Evolutionary conservation across 176 grass and related monocot species (phyloP).

Genomic region (Elaeis guineensis): DNA sequence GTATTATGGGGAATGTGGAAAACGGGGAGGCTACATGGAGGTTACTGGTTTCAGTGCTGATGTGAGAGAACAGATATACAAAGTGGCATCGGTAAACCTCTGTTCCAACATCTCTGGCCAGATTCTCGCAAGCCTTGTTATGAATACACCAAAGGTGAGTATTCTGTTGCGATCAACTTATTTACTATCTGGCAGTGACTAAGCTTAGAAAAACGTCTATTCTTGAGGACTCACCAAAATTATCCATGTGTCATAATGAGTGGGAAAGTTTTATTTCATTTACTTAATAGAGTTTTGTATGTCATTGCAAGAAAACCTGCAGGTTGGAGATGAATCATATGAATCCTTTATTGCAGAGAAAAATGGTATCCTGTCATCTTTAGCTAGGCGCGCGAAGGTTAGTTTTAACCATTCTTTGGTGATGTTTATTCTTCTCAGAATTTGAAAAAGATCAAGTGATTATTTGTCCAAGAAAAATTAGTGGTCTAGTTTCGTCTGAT

Average conservation of each 20-base stretch:
- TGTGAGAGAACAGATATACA: conserved; percentile 98
- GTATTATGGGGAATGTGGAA: conserved; percentile 97
- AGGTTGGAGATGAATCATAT: conserved; percentile 92
- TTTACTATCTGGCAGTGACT: too few species aligned
- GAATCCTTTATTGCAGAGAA: conserved; percentile 72
- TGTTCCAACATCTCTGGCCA: conserved; percentile 90
- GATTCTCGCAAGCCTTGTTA: conserved; percentile 89
- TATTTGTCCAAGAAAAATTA: too few species aligned
- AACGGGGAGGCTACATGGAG: conserved; percentile 98
- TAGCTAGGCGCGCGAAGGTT: conserved; percentile 83
- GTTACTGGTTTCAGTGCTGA: conserved; percentile 80
- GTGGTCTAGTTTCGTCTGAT: too few species aligned
- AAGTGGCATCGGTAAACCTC: conserved; percentile 93
- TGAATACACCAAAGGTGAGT: conserved; percentile 96
- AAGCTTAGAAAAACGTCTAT: too few species aligned
- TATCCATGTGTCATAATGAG: too few species aligned
- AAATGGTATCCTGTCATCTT: conserved; percentile 78
- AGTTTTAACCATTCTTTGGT: neutral
- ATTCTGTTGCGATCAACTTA: neutral
- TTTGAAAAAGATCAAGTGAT: too few species aligned
- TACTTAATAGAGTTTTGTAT: too few species aligned
- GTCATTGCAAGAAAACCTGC: conserved; percentile 16
- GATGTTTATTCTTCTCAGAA: too few species aligned
- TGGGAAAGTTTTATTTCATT: too few species aligned
- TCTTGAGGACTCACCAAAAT: too few species aligned